phyloP scores from a whole-genome alignment of 768 basidiomycete species.

The Gloeophyllum trabeum region DNA sequence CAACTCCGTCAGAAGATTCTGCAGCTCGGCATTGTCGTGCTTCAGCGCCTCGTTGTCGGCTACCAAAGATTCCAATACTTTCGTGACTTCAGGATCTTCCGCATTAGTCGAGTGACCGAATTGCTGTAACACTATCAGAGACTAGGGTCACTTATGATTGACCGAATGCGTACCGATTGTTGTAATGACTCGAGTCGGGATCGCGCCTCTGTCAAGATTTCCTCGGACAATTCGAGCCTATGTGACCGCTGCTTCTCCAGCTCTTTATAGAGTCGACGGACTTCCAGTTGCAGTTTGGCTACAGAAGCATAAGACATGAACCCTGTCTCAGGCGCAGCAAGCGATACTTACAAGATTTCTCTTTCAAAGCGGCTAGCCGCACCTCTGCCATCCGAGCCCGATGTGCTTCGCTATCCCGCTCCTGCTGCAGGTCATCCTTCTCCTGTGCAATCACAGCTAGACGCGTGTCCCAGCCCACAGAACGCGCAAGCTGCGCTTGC shows the following conservation, averaged over 20 bases:
- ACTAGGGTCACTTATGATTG: neutral
- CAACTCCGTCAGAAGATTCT: slow-evolving; percentile 59
- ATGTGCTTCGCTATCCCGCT: slow-evolving; percentile 60
- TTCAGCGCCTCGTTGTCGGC: slow-evolving; percentile 77
- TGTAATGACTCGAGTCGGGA: slow-evolving; percentile 51
- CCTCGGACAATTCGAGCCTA: slow-evolving; percentile 56
- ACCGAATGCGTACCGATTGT: slow-evolving; percentile 29
- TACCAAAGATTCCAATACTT: slow-evolving; percentile 75
- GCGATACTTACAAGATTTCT: slow-evolving; percentile 47
- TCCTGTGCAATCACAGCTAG: slow-evolving; percentile 58
- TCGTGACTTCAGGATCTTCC: slow-evolving; percentile 50
- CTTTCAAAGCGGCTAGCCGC: slow-evolving; percentile 49
- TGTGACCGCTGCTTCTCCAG: slow-evolving; percentile 50
- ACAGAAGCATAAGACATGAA: neutral
- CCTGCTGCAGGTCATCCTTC: slow-evolving; percentile 77
- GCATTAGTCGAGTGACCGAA: slow-evolving; percentile 20
- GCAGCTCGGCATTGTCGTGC: slow-evolving; percentile 72
- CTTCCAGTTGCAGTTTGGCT: slow-evolving; percentile 66
- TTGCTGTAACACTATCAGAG: slow-evolving; percentile 19
- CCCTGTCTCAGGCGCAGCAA: neutral
- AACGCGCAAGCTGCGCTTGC: slow-evolving; percentile 56
- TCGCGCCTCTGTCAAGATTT: slow-evolving; percentile 54
- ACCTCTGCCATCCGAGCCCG: slow-evolving; percentile 59
- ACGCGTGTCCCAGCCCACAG: slow-evolving; percentile 59
- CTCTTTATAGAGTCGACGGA: slow-evolving; percentile 49